These are phyloP conservation scores for Exophiala viscosa DNA, from an alignment of 2,329 filamentous ascomycete genomes.

Conservation along the genomic window DNA sequence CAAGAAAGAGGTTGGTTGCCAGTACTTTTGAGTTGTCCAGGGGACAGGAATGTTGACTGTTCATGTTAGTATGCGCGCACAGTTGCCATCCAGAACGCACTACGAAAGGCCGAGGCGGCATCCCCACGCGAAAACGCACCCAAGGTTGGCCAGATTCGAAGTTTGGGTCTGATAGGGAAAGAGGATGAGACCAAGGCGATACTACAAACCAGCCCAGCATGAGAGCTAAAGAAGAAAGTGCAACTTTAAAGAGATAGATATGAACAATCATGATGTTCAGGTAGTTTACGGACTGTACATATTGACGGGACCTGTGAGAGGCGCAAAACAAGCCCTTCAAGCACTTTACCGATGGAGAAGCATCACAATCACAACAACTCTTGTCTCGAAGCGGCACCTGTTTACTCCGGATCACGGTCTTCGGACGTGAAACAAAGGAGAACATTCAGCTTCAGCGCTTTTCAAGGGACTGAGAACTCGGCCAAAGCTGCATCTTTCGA, in stretches of 20 bases:
- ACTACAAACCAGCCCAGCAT: slow-evolving; percentile 3
- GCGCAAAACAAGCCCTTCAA: neutral
- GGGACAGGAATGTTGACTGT: neutral
- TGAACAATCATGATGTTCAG: neutral
- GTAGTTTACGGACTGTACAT: neutral
- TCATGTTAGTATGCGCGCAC: slow-evolving; percentile 67
- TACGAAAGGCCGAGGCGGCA: slow-evolving; percentile 72
- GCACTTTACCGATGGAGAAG: too few relatives aligned
- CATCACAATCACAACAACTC: neutral
- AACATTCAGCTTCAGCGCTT: too few relatives aligned
- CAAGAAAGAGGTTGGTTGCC: slow-evolving; percentile 81
- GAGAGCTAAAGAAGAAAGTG: neutral
- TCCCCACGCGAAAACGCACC: slow-evolving; percentile 76
- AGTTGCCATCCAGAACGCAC: slow-evolving; percentile 74
- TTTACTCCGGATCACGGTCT: too few relatives aligned
- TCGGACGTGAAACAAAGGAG: too few relatives aligned
- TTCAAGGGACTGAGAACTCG: too few relatives aligned
- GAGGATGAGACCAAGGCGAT: slow-evolving; percentile 67
- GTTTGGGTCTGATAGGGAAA: slow-evolving; percentile 76
- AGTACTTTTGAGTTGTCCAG: neutral
- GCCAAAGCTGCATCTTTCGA: too few relatives aligned
- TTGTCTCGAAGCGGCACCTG: too few relatives aligned
- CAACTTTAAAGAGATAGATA: too few relatives aligned
- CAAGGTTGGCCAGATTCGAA: slow-evolving; percentile 80
- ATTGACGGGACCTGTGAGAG: neutral